Base-by-base conservation (phyloP, 352 stramenopile genomes). In the Globisporangium mamillatum region DNA sequence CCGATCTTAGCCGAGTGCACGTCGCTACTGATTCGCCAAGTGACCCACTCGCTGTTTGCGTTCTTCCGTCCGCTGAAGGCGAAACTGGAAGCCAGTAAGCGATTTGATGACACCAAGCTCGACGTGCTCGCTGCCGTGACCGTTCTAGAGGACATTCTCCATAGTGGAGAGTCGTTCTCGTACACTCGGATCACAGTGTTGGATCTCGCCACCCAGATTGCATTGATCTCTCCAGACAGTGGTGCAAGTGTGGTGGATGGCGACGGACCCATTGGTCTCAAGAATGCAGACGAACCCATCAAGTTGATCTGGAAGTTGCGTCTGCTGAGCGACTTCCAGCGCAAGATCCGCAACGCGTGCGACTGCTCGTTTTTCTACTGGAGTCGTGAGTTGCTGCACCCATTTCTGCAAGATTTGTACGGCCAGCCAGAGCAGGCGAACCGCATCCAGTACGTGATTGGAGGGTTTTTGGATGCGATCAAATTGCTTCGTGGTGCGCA, bases 311-410 rank as follows among this genome's bases (percentile, higher is more conserved):
- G 89, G 80, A 93, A 93, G 67, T 73, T 98, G 55, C 80, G 82
- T 20, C 65, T 98, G 38, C 70, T 98, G 56, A 92, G 84, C 64
- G 89, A 94, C 68, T 97, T 97, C 66, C 92, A 98, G 68, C 82
- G 88, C 9, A 89, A 90, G 55, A 89, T 98, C 54, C 75, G 81
- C 20, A 80, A 77, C 48, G 91, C 86, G 3, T 98, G 92, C 70
- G 91, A 98, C 73, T 98, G 89, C 69, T 97, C 90, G 8, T 97
- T 97, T 70, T 91, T 98, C 38, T 98, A 98, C 75, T 98, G 94
- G 85, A 95, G 93, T 67, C 83, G 86, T 3, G 92, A 98, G 73
- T 66, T 98, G 22, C 72, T 98, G 20, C 80, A 92, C 52, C 81
- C 81, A 2, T 97, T 98, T 74, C 66, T 98, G 46, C 76, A 86